A percentile compares a stretch with the other conserved stretches of the same genome.
phyloP scores from a whole-genome alignment of 2,329 filamentous ascomycete species.

The Colletotrichum eleusines region DNA sequence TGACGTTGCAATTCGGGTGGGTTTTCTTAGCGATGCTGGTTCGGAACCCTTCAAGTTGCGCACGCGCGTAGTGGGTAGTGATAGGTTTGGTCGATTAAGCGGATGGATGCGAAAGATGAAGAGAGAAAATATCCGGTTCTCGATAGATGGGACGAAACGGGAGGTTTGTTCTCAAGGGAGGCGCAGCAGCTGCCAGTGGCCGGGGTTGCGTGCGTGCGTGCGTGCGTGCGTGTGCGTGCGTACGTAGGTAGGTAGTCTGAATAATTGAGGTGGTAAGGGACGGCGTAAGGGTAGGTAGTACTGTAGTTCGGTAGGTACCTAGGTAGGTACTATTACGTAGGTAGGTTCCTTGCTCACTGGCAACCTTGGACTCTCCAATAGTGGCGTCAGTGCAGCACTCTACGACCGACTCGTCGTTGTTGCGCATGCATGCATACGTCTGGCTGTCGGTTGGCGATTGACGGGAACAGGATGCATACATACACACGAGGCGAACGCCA shows the following conservation, averaged over 20 bases:
- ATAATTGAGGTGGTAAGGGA: neutral
- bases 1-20: constrained; percentile 35
- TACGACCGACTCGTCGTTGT: too few species aligned
- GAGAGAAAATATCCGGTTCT: constrained; percentile 1
- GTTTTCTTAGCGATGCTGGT: constrained; percentile 12
- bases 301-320: too few species aligned
- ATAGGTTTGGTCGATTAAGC: constrained; percentile 11
- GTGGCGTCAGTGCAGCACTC: too few species aligned
- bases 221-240: too few species aligned
- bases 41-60: neutral
- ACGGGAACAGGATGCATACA: constrained; percentile 2
- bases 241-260: neutral
- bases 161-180: constrained; percentile 19
- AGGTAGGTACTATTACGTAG: too few species aligned
- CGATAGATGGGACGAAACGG: constrained; percentile 16
- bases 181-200: constrained; percentile 37
- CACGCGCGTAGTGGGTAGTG: neutral
- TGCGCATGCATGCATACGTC: too few species aligned
- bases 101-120: neutral
- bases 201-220: constrained; percentile 24
- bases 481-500: constrained; percentile 9
- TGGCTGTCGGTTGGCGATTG: too few species aligned
- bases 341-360: constrained; percentile 20
- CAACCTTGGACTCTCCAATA: neutral
- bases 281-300: neutral